Conservation (phyloP, 2,329 filamentous ascomycete species). For the Fusarium sp. region DNA sequence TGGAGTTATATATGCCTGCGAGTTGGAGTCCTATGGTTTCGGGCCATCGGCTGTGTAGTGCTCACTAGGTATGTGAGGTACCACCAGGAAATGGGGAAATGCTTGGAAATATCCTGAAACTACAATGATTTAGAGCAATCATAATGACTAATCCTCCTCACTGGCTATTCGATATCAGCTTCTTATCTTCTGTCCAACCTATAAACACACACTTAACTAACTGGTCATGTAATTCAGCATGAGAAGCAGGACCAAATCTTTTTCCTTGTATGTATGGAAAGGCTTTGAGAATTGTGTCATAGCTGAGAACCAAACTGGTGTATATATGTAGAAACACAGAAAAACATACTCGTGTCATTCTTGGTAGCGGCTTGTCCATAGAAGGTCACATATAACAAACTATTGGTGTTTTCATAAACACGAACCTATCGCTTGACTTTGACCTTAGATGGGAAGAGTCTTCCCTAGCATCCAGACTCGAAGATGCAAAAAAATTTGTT, state of each 20-base stretch:
- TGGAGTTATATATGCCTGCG: not conserved
- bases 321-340: fast-evolving
- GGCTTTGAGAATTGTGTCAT: not conserved
- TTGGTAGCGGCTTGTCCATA: fast-evolving
- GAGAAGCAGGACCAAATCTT: no score
- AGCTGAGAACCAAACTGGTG: fast-evolving
- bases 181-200: no score
- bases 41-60: no score
- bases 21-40: not conserved
- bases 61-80: no score
- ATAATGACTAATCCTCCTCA: no score
- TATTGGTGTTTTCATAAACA: not conserved
- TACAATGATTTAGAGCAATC: no score
- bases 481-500: fast-evolving
- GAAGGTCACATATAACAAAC: no score
- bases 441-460: fast-evolving
- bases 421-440: fast-evolving
- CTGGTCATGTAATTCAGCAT: no score
- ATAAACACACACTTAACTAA: no score
- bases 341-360: fast-evolving
- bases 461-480: fast-evolving
- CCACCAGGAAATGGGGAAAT: not conserved
- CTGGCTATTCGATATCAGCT: no score
- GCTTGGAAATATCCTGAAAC: not conserved
- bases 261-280: no score